phyloP scores from a whole-genome alignment of 2,329 filamentous ascomycete genomes.

The Rhytidhysteron rufulum region DNA sequence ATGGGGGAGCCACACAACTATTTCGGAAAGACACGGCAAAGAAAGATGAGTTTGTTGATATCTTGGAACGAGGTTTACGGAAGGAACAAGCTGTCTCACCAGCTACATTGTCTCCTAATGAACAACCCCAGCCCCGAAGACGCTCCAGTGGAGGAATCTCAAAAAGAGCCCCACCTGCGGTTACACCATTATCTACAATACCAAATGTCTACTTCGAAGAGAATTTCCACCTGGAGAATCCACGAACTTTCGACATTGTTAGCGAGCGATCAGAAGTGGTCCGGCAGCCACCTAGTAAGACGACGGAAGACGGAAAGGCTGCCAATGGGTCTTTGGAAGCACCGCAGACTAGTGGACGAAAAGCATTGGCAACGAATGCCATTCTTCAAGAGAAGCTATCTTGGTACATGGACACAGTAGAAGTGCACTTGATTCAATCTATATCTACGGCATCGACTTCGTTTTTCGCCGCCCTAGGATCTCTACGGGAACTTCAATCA shows the following conservation, averaged over 20 bases:
- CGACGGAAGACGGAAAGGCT: conserved; percentile 50
- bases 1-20: conserved; percentile 53
- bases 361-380: conserved; percentile 90
- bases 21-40: conserved; percentile 45
- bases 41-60: conserved; percentile 48
- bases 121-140: conserved; percentile 45
- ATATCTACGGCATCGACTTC: conserved; percentile 95
- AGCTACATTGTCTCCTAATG: conserved; percentile 39
- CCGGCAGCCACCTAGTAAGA: conserved; percentile 51
- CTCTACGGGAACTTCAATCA: conserved; percentile 82
- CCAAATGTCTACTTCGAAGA: conserved; percentile 93
- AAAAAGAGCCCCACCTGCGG: conserved; percentile 63
- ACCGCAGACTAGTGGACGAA: conserved; percentile 59
- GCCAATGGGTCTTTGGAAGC: conserved; percentile 57
- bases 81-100: conserved; percentile 33
- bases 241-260: conserved; percentile 91
- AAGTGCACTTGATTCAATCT: conserved; percentile 92
- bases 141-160: conserved; percentile 48
- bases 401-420: conserved; percentile 99
- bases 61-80: conserved; percentile 41
- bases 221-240: conserved; percentile 92
- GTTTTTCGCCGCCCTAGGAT: conserved; percentile 92
- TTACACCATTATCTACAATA: conserved; percentile 86
- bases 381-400: conserved; percentile 97
- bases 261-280: conserved; percentile 97